phyloP scores from a whole-genome alignment of 163 green algal genomes.

The Chloroidium sp. region DNA sequence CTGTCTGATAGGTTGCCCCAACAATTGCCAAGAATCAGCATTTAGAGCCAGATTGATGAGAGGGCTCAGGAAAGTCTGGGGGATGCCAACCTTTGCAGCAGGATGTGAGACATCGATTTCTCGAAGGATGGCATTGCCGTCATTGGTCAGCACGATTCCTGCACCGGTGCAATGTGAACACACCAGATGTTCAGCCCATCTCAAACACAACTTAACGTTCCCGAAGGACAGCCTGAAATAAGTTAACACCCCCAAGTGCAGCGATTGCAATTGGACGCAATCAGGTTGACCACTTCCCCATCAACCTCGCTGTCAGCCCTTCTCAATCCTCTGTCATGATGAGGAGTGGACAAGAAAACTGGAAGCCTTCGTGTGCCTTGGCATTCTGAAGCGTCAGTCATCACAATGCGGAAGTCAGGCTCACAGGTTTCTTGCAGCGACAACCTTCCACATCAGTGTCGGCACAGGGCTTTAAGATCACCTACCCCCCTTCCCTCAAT shows the following conservation, averaged over 20 bases:
- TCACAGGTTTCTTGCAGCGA: background rate
- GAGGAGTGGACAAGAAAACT: too few relatives aligned
- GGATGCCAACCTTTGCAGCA: constrained; percentile 76
- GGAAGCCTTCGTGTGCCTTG: background rate
- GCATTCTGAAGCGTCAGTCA: background rate
- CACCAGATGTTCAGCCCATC: background rate
- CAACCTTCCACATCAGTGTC: too few relatives aligned
- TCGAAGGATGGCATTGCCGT: constrained; percentile 95
- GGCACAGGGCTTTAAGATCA: too few relatives aligned
- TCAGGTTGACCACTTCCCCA: background rate
- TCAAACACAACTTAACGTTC: too few relatives aligned
- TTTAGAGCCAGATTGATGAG: background rate
- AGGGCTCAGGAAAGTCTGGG: background rate
- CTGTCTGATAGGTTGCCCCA: too few relatives aligned
- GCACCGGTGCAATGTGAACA: background rate
- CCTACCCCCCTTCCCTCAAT: too few relatives aligned
- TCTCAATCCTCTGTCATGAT: too few relatives aligned
- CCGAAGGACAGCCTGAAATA: background rate
- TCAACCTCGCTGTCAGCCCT: too few relatives aligned
- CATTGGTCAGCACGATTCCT: constrained; percentile 98
- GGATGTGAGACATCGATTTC: constrained; percentile 98
- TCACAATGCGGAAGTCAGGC: background rate
- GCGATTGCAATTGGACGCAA: background rate
- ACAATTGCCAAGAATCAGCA: too few relatives aligned
- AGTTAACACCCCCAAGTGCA: background rate